Evolutionary conservation across 2,329 filamentous ascomycete genomes (phyloP).

Genomic region (Diaporthe helianthi): DNA sequence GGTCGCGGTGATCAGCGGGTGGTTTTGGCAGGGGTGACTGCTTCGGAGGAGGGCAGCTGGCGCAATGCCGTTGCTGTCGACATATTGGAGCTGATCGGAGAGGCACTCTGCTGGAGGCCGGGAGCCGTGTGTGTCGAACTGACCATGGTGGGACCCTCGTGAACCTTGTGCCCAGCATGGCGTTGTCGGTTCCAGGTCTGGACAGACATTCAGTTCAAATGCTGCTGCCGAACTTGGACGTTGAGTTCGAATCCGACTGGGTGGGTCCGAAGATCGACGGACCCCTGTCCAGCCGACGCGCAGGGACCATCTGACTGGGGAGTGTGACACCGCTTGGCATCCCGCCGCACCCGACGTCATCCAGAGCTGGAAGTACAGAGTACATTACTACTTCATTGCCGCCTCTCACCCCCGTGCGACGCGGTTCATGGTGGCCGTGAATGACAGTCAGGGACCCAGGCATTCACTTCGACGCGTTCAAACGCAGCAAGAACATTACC

Average conservation of each 20-base stretch:
- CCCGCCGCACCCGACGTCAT: constrained; percentile 24
- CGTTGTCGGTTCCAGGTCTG: constrained; percentile 22
- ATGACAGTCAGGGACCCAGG: neutral
- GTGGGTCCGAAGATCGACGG: neutral
- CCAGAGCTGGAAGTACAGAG: constrained; percentile 8
- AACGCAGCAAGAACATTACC: neutral
- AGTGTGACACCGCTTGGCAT: constrained; percentile 11
- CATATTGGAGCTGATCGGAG: neutral
- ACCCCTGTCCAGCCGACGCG: constrained; percentile 15
- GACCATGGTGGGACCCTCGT: constrained; percentile 34
- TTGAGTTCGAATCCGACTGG: constrained; percentile 17
- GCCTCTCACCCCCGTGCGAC: neutral
- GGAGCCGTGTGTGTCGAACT: constrained; percentile 1
- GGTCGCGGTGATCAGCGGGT: constrained; percentile 62
- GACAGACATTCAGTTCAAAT: neutral
- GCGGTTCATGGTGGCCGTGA: neutral
- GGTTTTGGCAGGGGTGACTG: constrained; percentile 38
- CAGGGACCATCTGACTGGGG: constrained; percentile 28
- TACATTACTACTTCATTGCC: neutral
- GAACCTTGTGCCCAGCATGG: constrained; percentile 41
- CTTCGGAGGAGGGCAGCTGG: constrained; percentile 41
- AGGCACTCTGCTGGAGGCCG: neutral
- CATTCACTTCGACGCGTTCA: neutral
- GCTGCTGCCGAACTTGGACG: neutral
- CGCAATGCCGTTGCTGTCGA: constrained; percentile 40